Conservation (phyloP, 1,139 yeast species). For the Wickerhamomyces sp. region DNA sequence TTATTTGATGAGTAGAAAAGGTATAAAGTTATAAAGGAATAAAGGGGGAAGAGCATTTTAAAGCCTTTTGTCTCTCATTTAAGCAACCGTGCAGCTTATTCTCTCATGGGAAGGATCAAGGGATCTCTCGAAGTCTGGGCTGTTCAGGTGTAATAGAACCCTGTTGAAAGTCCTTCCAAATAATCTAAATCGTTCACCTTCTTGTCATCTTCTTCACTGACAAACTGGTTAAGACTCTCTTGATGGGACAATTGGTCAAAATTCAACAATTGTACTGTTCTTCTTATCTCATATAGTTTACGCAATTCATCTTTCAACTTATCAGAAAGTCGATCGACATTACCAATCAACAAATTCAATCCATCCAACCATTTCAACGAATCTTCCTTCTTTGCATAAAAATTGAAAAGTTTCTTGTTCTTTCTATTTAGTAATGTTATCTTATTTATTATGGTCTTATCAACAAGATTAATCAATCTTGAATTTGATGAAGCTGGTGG, state of each 20-base stretch:
- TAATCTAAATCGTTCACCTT: conserved; percentile 41
- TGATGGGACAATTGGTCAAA: conserved; percentile 20
- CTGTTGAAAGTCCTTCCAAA: conserved; percentile 35
- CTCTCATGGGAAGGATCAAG: too few relatives aligned
- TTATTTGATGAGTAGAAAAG: too few relatives aligned
- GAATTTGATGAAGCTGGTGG: conserved; percentile 24
- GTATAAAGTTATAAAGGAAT: too few relatives aligned
- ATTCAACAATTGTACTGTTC: conserved; percentile 57
- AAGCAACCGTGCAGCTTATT: too few relatives aligned
- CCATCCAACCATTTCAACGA: conserved; percentile 82
- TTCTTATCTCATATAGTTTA: conserved; percentile 53
- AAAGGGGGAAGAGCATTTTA: too few relatives aligned
- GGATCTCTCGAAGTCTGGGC: too few relatives aligned
- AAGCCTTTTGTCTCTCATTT: too few relatives aligned
- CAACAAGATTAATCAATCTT: conserved; percentile 45
- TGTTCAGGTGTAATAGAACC: conserved; percentile 37
- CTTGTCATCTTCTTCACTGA: conserved; percentile 30
- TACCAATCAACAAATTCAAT: conserved; percentile 50
- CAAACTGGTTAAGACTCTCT: conserved; percentile 19
- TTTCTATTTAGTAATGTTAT: conserved; percentile 44
- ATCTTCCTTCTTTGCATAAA: conserved; percentile 68
- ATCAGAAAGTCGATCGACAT: conserved; percentile 38
- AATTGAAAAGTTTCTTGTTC: conserved; percentile 41
- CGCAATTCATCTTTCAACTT: conserved; percentile 59
- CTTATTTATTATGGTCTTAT: conserved; percentile 52